A percentile compares a stretch with the other conserved stretches of the same genome.
Conservation (phyloP, 768 basidiomycete genomes). For the Phaffia tasmanica region DNA sequence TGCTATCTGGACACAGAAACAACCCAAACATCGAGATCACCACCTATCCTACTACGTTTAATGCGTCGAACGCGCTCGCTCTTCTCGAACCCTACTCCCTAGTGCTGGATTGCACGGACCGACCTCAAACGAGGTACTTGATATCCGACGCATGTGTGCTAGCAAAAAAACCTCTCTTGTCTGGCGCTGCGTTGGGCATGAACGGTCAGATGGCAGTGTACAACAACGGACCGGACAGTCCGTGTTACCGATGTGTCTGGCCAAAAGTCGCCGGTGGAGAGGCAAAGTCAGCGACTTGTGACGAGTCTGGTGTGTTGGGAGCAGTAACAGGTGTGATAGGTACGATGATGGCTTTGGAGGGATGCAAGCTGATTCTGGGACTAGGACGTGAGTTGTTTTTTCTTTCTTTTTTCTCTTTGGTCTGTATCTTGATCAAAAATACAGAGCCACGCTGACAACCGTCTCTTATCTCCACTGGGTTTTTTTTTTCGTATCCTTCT, state of each 20-base stretch:
- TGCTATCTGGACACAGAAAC: constrained; percentile 44
- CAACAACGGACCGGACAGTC: constrained; percentile 50
- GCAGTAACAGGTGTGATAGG: constrained; percentile 83
- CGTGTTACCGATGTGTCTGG: constrained; percentile 91
- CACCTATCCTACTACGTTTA: constrained; percentile 47
- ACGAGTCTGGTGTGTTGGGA: constrained; percentile 78
- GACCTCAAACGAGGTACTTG: constrained; percentile 80
- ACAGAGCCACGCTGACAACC: background rate
- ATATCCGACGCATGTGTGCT: constrained; percentile 73
- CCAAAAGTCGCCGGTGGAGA: constrained; percentile 49
- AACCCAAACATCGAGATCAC: constrained; percentile 61
- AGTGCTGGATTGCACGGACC: constrained; percentile 89
- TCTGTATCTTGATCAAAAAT: background rate
- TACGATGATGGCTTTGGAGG: constrained; percentile 75
- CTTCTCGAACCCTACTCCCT: constrained; percentile 58
- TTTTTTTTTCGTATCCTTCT: constrained; percentile 22
- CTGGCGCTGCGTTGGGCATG: constrained; percentile 65
- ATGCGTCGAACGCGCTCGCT: constrained; percentile 45
- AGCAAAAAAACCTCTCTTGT: constrained; percentile 70
- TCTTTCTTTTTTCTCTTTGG: too few species aligned
- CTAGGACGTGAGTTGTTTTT: constrained; percentile 40
- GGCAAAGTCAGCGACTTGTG: constrained; percentile 53
- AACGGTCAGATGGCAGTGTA: constrained; percentile 45
- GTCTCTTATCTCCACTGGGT: background rate
- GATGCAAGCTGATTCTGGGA: constrained; percentile 65